These are phyloP conservation scores for Setomelanomma holmii DNA, from an alignment of 2,329 filamentous ascomycete genomes.

Conservation along the genomic window DNA sequence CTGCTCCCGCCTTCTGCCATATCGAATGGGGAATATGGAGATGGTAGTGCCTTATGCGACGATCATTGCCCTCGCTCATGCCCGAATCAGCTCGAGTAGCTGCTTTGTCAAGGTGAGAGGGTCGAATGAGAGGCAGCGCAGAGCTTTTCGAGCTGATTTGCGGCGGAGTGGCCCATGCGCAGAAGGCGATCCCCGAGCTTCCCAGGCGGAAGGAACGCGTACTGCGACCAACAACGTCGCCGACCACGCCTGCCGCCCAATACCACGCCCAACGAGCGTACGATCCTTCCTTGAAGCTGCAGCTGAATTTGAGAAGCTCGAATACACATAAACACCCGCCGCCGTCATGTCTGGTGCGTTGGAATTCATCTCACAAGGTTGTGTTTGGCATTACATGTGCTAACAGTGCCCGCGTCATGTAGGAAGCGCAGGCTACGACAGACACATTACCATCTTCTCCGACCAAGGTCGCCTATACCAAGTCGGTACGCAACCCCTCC, in stretches of 20 bases:
- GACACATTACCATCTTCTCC: conserved; percentile 99
- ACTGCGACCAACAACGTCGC: conserved; percentile 29
- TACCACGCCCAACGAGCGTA: conserved; percentile 35
- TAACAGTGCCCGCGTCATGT: conserved; percentile 34
- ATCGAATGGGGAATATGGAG: conserved; percentile 39
- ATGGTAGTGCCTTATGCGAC: conserved; percentile 25
- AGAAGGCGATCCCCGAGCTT: conserved; percentile 35
- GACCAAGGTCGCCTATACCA: conserved; percentile 98
- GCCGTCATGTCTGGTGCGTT: conserved; percentile 53
- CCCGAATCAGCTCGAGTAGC: conserved; percentile 44
- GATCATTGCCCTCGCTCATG: conserved; percentile 38
- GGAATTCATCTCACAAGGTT: conserved; percentile 19
- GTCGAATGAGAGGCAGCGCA: conserved; percentile 45
- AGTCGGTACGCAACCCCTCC: conserved; percentile 76
- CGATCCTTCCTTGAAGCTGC: conserved; percentile 34
- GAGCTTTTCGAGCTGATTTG: conserved; percentile 42
- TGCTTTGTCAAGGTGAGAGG: conserved; percentile 30
- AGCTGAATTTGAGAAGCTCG: conserved; percentile 37
- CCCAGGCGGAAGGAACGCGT: conserved; percentile 46
- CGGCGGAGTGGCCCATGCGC: conserved; percentile 23
- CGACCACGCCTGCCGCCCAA: conserved; percentile 30
- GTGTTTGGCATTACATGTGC: conserved; percentile 24
- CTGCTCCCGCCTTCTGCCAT: conserved; percentile 33
- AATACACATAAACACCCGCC: conserved; percentile 33
- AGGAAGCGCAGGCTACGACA: conserved; percentile 77